Evolutionary conservation across 768 basidiomycete species (phyloP), one percentile per base, ranked within the genome.

Genomic region (Austroboletus festivus): DNA sequence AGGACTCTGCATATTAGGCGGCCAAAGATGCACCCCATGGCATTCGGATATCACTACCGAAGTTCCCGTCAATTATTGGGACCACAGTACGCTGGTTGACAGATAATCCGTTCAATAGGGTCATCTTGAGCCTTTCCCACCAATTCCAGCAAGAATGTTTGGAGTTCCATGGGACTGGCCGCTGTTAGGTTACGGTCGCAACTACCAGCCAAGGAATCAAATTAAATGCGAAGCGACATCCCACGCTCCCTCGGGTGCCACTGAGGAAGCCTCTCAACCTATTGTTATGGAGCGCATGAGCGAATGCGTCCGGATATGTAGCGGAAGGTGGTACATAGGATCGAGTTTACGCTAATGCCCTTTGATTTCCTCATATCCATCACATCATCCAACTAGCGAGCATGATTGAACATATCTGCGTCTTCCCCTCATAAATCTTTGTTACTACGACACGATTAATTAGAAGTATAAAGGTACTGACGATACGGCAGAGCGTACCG

Each of bases 101-200:
- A 56, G 11, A 67, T 48, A 37, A 74, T 33, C 16, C 56, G 56
- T 24, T 62, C 51, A 3, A 58, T 30, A 28, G 58, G 57, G 19
- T 68, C 59, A 60, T 52, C 15, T 55, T 55, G 53, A 82, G 79
- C 54, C 52, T 76, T 70, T 33, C 71, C 63, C 24, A 83, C 56
- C n/a, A 83, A 63, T 52, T 79, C 78, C 11, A 74, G 69, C 18
- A 83, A 52, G 65, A 84, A 79, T 0, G 74, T 70, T 51, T 83
- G 82, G 3, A 83, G 55, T 56, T 83, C 80, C 18, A 72, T 53
- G 3, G 80, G 50, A 3, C 69, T 69, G 50, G 16, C 21, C 1
- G 3, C n/a, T 42, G 12, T 26, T 39, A 16, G 48, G 26, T 6
- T 3, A 33, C 18, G 3, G 16, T 8, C 12, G 16, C 28, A 33